Conservation (phyloP, 1,284 basidiomycete genomes). For the Laetiporus sulphureus region DNA sequence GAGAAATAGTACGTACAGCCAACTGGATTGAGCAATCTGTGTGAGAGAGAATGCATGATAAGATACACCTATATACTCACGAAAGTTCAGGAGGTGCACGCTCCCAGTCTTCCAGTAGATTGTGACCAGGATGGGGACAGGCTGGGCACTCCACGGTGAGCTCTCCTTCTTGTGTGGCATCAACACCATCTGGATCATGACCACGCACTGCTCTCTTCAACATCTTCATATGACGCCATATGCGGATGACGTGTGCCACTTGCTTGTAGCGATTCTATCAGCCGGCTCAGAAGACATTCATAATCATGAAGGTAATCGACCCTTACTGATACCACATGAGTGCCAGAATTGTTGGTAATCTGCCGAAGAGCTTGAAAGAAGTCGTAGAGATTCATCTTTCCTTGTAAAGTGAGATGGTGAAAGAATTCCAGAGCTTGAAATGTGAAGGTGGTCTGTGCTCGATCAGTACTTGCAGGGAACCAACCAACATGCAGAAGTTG, state of each 20-base stretch:
- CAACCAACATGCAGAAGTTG: too few species aligned
- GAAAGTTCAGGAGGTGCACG: neutral
- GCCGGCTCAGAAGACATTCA: too few species aligned
- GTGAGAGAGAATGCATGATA: neutral
- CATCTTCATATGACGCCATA: conserved; percentile 18
- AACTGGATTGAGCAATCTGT: neutral
- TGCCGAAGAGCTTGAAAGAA: too few species aligned
- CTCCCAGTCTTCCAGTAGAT: neutral
- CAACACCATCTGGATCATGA: conserved; percentile 12
- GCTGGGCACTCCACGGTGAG: conserved; percentile 20
- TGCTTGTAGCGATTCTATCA: conserved; percentile 11
- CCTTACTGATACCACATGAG: too few species aligned
- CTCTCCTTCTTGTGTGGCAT: conserved; percentile 9
- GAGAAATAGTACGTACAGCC: neutral
- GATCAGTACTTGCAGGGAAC: too few species aligned
- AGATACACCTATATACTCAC: neutral
- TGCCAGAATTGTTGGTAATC: too few species aligned
- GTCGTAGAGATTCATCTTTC: too few species aligned
- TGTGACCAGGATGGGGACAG: conserved; percentile 9
- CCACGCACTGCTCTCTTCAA: conserved; percentile 19
- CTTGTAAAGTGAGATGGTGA: too few species aligned
- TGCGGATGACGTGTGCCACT: conserved; percentile 3
- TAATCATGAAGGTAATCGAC: too few species aligned
- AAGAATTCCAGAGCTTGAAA: too few species aligned
- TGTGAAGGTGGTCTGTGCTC: too few species aligned